These are phyloP conservation scores for Ogataea degrootiae DNA, from an alignment of 805 yeast species.

Conservation along the genomic window DNA sequence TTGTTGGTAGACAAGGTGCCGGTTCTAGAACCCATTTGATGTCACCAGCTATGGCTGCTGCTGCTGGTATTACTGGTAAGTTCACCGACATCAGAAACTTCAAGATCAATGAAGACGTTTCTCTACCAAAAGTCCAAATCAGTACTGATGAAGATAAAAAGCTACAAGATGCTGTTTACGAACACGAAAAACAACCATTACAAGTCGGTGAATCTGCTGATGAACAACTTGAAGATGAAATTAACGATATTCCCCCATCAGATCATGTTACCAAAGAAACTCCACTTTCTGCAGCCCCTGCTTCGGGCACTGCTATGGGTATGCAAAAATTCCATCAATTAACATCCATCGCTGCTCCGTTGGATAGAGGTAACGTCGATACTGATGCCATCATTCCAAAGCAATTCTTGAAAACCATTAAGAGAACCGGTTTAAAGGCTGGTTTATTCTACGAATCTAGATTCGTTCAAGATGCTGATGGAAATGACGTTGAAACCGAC, in stretches of 20 bases:
- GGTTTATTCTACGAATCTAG: constrained; percentile 93
- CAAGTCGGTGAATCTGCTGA: constrained; percentile 50
- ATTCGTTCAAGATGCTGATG: constrained; percentile 61
- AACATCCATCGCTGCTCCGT: constrained; percentile 88
- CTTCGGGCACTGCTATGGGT: constrained; percentile 41
- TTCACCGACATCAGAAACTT: constrained; percentile 87
- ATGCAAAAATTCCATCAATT: constrained; percentile 73
- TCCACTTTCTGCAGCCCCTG: constrained; percentile 30
- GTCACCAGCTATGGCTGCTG: constrained; percentile 99
- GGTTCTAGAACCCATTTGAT: constrained; percentile 91
- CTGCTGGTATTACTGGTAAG: constrained; percentile 91
- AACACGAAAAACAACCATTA: constrained; percentile 58
- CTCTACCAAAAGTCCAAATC: constrained; percentile 52
- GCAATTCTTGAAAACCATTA: constrained; percentile 95
- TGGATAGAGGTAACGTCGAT: constrained; percentile 92
- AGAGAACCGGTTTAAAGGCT: constrained; percentile 85
- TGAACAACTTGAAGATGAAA: constrained; percentile 43
- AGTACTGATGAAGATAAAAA: constrained; percentile 43
- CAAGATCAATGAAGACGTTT: constrained; percentile 52
- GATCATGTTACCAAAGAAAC: constrained; percentile 37
- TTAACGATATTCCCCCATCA: constrained; percentile 60
- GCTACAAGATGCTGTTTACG: constrained; percentile 65
- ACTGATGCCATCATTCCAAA: constrained; percentile 99
- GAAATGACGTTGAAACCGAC: constrained; percentile 79
- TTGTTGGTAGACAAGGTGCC: constrained; percentile 99